Conservation (phyloP, 2,329 filamentous ascomycete species). For the Pseudogymnoascus sp. region DNA sequence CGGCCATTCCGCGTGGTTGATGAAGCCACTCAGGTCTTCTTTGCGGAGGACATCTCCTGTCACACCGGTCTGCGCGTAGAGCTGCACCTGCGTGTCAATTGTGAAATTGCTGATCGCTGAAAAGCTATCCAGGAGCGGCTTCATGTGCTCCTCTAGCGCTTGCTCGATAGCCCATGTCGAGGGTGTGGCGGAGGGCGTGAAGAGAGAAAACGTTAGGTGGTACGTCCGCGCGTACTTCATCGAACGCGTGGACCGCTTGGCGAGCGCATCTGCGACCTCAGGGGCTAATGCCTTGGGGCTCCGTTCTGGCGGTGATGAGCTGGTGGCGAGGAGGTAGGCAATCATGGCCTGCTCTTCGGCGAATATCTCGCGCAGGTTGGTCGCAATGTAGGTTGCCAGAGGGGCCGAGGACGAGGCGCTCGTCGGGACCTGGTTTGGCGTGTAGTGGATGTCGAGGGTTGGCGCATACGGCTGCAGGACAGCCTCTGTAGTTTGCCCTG, state of each 20-base stretch:
- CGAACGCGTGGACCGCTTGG: slow-evolving; percentile 69
- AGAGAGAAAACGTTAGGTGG: slow-evolving; percentile 91
- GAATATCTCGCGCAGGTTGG: slow-evolving; percentile 69
- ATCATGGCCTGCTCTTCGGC: slow-evolving; percentile 84
- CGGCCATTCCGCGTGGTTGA: slow-evolving; percentile 97
- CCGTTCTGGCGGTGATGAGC: slow-evolving; percentile 41
- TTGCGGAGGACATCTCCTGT: slow-evolving; percentile 55
- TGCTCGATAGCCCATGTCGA: slow-evolving; percentile 87
- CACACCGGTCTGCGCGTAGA: slow-evolving; percentile 70
- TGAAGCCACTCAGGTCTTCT: slow-evolving; percentile 85
- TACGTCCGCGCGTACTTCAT: slow-evolving; percentile 91
- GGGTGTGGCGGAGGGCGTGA: slow-evolving; percentile 68
- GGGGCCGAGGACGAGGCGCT: slow-evolving; percentile 61
- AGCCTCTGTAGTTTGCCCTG: slow-evolving; percentile 50
- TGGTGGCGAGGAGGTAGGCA: slow-evolving; percentile 59
- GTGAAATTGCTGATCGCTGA: slow-evolving; percentile 88
- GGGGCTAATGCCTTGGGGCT: slow-evolving; percentile 39
- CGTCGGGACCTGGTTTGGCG: slow-evolving; percentile 57
- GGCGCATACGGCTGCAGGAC: slow-evolving; percentile 61
- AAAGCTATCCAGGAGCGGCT: slow-evolving; percentile 71
- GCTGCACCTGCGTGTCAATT: slow-evolving; percentile 89
- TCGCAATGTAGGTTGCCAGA: slow-evolving; percentile 69
- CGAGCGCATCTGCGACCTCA: slow-evolving; percentile 46
- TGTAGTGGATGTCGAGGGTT: slow-evolving; percentile 69
- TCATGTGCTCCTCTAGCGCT: slow-evolving; percentile 72